Conservation (phyloP, 495 filamentous ascomycete genomes). For the Cairneyella variabilis region DNA sequence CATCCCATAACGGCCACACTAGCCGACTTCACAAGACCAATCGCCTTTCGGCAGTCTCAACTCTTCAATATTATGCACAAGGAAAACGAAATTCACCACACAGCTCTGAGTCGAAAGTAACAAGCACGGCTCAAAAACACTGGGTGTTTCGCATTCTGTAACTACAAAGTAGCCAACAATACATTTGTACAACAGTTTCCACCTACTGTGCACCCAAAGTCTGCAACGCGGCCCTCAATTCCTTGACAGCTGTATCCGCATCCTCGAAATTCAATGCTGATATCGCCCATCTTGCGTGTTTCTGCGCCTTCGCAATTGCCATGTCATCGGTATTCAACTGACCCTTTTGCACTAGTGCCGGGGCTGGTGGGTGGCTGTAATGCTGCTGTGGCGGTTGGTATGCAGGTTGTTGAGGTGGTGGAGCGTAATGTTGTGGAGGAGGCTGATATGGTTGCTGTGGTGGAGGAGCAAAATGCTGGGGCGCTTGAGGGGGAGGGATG, state of each 20-base stretch:
- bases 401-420: constrained; percentile 3
- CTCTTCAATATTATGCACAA: too few relatives aligned
- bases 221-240: constrained; percentile 70
- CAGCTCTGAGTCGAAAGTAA: too few relatives aligned
- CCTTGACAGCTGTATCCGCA: constrained; percentile 82
- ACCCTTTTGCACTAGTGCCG: constrained; percentile 4
- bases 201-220: constrained; percentile 49
- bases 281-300: constrained; percentile 96
- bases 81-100: too few relatives aligned
- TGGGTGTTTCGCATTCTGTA: background rate
- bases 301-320: constrained; percentile 75
- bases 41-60: too few relatives aligned
- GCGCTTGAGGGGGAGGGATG: constrained; percentile 13
- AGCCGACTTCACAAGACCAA: too few relatives aligned
- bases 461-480: constrained; percentile 16
- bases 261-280: constrained; percentile 97
- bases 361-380: background rate
- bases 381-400: constrained; percentile 13
- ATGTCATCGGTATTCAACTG: constrained; percentile 59
- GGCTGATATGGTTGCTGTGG: constrained; percentile 18
- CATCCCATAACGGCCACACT: too few relatives aligned
- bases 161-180: background rate
- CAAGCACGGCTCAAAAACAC: background rate
- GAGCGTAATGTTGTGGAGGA: constrained; percentile 11
- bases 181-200: background rate